These are phyloP conservation scores for Chlamydomonas sp. DNA, from an alignment of 139 green algal species.

Conservation along the genomic window DNA sequence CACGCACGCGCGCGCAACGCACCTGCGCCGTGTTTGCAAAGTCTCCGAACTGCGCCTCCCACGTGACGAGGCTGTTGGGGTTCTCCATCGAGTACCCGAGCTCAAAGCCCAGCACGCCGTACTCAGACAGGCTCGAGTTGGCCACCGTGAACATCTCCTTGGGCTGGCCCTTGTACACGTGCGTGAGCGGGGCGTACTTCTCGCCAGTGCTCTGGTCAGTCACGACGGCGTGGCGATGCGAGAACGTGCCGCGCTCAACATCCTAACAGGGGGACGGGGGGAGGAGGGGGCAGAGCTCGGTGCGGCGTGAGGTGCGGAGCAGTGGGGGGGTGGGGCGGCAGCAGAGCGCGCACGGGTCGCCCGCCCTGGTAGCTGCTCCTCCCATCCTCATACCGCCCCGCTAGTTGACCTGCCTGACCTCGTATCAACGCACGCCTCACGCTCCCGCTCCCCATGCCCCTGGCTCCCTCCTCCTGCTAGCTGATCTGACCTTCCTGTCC, in stretches of 20 bases:
- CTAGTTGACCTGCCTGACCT: no score
- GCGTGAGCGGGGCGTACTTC: conserved; percentile 72
- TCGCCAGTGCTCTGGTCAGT: conserved; percentile 18
- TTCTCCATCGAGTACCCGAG: conserved; percentile 96
- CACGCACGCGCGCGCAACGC: neutral
- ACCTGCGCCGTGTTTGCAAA: conserved; percentile 94
- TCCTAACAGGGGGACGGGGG: no score
- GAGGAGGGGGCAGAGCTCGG: no score
- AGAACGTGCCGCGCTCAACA: conserved; percentile 96
- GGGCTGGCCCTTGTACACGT: conserved; percentile 74
- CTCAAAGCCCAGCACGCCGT: conserved; percentile 96
- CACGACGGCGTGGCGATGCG: conserved; percentile 45
- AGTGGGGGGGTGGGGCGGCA: no score
- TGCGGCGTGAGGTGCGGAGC: no score
- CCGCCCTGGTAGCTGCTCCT: no score
- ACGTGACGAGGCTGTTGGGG: conserved; percentile 92
- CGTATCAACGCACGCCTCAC: no score
- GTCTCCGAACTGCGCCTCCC: conserved; percentile 97
- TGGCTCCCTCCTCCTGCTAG: no score
- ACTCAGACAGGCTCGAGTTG: conserved; percentile 75
- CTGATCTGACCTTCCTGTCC: no score
- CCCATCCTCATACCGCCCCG: no score
- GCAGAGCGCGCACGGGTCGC: no score
- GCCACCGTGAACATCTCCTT: conserved; percentile 60
- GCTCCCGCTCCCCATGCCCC: no score